Evolutionary conservation across 2,329 filamentous ascomycete species (phyloP).

Genomic region (Penicillium freii): DNA sequence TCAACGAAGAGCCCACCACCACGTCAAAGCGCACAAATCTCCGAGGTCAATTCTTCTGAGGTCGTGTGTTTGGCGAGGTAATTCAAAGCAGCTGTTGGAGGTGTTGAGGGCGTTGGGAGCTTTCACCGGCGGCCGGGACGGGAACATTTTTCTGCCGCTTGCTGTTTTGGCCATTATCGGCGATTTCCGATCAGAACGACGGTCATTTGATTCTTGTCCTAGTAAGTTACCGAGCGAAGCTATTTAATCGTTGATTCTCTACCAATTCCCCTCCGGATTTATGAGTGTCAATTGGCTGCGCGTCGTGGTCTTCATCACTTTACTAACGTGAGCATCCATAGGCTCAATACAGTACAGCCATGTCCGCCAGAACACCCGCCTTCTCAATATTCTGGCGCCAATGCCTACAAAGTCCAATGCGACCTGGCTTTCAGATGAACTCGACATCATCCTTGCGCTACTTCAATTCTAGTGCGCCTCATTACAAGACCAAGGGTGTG

Average conservation of each 20-base stretch:
- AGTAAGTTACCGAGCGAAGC: constrained; percentile 13
- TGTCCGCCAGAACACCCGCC: constrained; percentile 33
- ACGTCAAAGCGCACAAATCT: constrained; percentile 20
- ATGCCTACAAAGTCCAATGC: constrained; percentile 22
- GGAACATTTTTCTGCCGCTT: constrained; percentile 44
- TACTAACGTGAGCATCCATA: constrained; percentile 16
- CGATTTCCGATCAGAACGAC: constrained; percentile 27
- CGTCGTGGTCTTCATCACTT: neutral
- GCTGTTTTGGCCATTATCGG: constrained; percentile 20
- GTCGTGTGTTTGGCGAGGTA: constrained; percentile 11
- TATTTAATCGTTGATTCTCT: neutral
- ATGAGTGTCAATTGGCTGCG: neutral
- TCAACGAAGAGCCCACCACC: constrained; percentile 31
- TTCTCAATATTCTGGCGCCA: constrained; percentile 30
- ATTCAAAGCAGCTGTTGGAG: constrained; percentile 14
- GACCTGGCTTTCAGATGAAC: constrained; percentile 15
- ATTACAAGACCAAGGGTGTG: constrained; percentile 20
- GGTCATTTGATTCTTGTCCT: constrained; percentile 14
- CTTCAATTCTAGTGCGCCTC: constrained; percentile 31
- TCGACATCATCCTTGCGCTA: constrained; percentile 26
- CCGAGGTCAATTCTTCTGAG: constrained; percentile 11
- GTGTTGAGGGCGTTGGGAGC: constrained; percentile 41
- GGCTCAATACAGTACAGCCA: constrained; percentile 16
- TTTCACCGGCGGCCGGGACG: constrained; percentile 40
- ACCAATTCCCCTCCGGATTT: neutral